Conservation (phyloP, 2,329 filamentous ascomycete genomes). For the Kalaharituber pfeilii region DNA sequence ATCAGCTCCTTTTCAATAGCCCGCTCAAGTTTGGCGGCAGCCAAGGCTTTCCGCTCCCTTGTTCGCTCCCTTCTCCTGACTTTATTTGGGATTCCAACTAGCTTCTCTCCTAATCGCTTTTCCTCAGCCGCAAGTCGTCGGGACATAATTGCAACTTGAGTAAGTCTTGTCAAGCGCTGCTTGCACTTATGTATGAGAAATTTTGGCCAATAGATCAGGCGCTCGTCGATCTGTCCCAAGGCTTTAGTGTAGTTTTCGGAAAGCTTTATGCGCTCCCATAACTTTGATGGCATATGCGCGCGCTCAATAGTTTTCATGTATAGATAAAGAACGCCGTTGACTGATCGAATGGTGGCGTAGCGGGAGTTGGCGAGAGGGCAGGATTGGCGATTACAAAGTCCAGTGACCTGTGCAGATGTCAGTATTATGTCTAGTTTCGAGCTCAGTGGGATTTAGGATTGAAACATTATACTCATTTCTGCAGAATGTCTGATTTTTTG, state of each 20-base stretch:
- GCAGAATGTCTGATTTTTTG: conserved; percentile 82
- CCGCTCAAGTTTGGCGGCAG: conserved; percentile 81
- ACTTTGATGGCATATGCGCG: conserved; percentile 68
- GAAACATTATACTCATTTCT: conserved; percentile 71
- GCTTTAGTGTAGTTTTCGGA: conserved; percentile 83
- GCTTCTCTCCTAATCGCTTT: conserved; percentile 67
- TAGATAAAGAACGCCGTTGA: conserved; percentile 70
- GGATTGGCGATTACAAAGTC: conserved; percentile 69
- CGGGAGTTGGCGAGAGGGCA: conserved; percentile 81
- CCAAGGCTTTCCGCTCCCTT: conserved; percentile 58
- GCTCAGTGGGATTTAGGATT: neutral
- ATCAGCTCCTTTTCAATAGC: conserved; percentile 92
- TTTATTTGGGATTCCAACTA: conserved; percentile 84
- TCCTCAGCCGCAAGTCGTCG: conserved; percentile 74
- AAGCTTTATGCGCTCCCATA: conserved; percentile 87
- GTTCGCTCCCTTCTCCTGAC: conserved; percentile 58
- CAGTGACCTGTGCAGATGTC: conserved; percentile 34
- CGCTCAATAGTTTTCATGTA: conserved; percentile 95
- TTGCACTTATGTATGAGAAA: conserved; percentile 91
- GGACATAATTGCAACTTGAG: conserved; percentile 60
- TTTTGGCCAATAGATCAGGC: conserved; percentile 84
- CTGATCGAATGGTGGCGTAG: conserved; percentile 77
- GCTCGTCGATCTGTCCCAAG: conserved; percentile 68
- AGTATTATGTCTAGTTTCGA: neutral
- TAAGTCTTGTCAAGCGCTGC: conserved; percentile 78